These are phyloP conservation scores for Aspergillus ustus DNA, from an alignment of 2,329 filamentous ascomycete genomes.

Conservation along the genomic window DNA sequence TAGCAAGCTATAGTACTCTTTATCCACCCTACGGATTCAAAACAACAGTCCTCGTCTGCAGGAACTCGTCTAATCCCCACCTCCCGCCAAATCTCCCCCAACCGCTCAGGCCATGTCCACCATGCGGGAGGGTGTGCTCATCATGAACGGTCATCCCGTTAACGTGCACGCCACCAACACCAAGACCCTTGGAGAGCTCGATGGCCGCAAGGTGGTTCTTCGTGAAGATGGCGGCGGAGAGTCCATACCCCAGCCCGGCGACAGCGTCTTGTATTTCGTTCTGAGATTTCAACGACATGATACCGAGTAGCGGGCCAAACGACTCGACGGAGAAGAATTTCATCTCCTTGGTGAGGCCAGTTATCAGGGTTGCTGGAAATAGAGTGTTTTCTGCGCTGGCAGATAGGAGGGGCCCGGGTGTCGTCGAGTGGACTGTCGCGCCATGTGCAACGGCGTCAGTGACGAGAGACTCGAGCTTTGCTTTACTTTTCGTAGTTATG, in stretches of 20 bases:
- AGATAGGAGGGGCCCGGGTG: no score
- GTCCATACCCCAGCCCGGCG: conserved; percentile 31
- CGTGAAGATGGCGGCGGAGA: conserved; percentile 35
- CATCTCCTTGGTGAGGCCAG: conserved; percentile 15
- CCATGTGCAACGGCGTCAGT: no score
- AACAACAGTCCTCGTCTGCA: conserved; percentile 63
- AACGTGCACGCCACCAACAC: conserved; percentile 34
- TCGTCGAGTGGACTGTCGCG: no score
- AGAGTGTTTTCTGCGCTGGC: no score
- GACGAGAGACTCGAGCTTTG: no score
- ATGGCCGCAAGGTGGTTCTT: conserved; percentile 30
- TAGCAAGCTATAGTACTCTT: no score
- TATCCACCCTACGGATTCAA: conserved; percentile 34
- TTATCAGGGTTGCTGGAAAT: conserved; percentile 15
- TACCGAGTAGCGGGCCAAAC: conserved; percentile 33
- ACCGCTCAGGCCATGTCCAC: conserved; percentile 64
- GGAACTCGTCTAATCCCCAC: conserved; percentile 61
- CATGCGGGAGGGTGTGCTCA: conserved; percentile 59
- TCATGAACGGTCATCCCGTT: conserved; percentile 32
- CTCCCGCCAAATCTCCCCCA: conserved; percentile 61
- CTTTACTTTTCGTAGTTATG: no score
- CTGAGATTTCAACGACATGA: conserved; percentile 31
- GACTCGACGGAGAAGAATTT: conserved; percentile 33
- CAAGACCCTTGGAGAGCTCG: conserved; percentile 28
- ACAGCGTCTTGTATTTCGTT: conserved; percentile 28